phyloP scores from a whole-genome alignment of 306 rosid species.

The Vigna trinervia region DNA sequence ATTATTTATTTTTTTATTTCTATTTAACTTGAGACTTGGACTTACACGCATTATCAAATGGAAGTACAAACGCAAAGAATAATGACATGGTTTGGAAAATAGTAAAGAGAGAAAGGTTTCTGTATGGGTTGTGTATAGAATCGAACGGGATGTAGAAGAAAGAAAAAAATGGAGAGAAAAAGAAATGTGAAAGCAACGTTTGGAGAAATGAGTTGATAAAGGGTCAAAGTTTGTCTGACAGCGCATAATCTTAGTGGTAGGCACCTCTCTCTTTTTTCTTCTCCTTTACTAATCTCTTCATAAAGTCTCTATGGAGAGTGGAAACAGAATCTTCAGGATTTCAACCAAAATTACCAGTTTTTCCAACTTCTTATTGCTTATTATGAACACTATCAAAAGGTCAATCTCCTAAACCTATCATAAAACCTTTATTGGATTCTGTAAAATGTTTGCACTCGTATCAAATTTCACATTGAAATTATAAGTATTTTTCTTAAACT shows the following conservation, averaged over 20 bases:
- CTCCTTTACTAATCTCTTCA: conserved; percentile 45
- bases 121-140: conserved; percentile 39
- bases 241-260: conserved; percentile 58
- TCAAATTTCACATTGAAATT: too few species aligned
- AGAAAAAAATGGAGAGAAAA: conserved; percentile 38
- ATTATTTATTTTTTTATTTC: too few species aligned
- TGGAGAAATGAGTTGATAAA: conserved; percentile 40
- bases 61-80: too few species aligned
- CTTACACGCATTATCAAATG: too few species aligned
- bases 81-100: background rate
- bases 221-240: conserved; percentile 56
- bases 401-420: background rate
- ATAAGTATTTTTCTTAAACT: too few species aligned
- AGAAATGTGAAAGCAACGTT: conserved; percentile 46
- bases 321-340: conserved; percentile 8
- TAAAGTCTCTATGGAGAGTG: conserved; percentile 6
- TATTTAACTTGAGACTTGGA: too few species aligned
- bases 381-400: background rate
- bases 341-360: background rate
- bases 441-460: background rate
- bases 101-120: too few species aligned
- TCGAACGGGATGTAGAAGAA: conserved; percentile 17
- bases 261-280: conserved; percentile 49
- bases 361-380: background rate
- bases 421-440: background rate